Evolutionary conservation across 441 rosid genomes (phyloP), one percentile per base, ranked within the genome.

Genomic region (Flueggea neowawraea): DNA sequence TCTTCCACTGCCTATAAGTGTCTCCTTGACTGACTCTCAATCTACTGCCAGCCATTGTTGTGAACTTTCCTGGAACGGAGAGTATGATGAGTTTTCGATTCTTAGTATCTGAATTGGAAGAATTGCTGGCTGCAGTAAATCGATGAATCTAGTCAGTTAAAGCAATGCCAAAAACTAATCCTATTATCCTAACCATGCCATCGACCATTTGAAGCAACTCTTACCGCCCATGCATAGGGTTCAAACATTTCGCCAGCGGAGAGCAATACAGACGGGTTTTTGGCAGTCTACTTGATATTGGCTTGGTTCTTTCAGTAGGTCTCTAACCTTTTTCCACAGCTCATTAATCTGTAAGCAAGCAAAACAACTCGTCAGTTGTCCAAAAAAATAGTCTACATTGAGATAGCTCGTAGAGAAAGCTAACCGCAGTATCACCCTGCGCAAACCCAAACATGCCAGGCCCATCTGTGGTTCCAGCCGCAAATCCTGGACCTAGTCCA

Each of bases 381-480:
- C 28, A 22, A 0, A 22, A 22, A 22, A 22, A 22, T 1, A 43
- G 45, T 11, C 45, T 4, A 43, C 8, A 11, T 43, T 43, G 45
- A 11, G 12, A 43, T 43, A 22, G 28, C 28, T 22, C 28, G 28
- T 22, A 2, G 28, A 22, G 1, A 2, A 0, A 22, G 10, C 58
- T 17, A 12, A 85, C 91, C 80, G 83, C 64, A 14, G 79, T 74
- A 33, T 83, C 88, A 9, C 86, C 88, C 55, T 85, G 84, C 63
- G 83, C 80, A 65, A 85, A 85, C 53, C 85, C 86, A 17, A 83
- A 83, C 5, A 60, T 69, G 10, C 86, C 84, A 8, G 85, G 85
- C 14, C 86, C 91, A 63, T 85, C 84, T 4, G 88, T 83, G 6
- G 91, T 85, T 57, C 85, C 88, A 10, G 85, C 85, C 0, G 91